Evolutionary conservation across 192 early-diverging fungal genomes (phyloP).

Genomic region (Blastocladiella britannica): DNA sequence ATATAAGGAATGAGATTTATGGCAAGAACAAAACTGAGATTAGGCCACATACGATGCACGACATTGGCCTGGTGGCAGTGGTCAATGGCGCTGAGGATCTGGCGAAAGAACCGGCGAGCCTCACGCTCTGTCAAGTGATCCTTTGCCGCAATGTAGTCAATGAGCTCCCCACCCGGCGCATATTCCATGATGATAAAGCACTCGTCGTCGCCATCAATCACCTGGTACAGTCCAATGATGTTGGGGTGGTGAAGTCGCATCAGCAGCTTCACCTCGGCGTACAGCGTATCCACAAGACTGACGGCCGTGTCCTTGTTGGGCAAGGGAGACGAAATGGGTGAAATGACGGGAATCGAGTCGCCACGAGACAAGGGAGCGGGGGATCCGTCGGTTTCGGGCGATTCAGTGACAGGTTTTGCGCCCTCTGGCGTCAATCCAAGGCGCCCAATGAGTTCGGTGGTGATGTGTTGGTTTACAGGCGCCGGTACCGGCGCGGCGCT

Average conservation of each 20-base stretch:
- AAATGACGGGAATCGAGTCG: not conserved
- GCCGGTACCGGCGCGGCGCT: not conserved
- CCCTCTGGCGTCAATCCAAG: no score
- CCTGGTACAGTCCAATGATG: constrained; percentile 33
- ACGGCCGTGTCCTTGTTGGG: not conserved
- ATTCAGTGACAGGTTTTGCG: no score
- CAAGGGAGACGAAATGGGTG: not conserved
- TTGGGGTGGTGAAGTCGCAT: constrained; percentile 42
- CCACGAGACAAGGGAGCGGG: not conserved
- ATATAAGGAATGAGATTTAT: not conserved
- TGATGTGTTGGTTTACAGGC: not conserved
- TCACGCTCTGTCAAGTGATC: constrained; percentile 26
- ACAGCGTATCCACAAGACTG: constrained; percentile 8
- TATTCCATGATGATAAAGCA: constrained; percentile 46
- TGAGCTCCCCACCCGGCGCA: constrained; percentile 35
- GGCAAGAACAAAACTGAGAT: not conserved
- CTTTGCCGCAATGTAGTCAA: constrained; percentile 28
- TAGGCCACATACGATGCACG: constrained; percentile 31
- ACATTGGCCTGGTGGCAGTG: constrained; percentile 39
- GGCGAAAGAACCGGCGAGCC: constrained; percentile 32
- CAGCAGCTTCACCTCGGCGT: constrained; percentile 34
- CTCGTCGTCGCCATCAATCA: constrained; percentile 37
- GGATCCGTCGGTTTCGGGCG: no score
- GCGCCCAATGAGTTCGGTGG: no score
- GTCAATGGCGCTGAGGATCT: constrained; percentile 38